Conservation (phyloP, 2,329 filamentous ascomycete genomes). For the Periconia digitata region DNA sequence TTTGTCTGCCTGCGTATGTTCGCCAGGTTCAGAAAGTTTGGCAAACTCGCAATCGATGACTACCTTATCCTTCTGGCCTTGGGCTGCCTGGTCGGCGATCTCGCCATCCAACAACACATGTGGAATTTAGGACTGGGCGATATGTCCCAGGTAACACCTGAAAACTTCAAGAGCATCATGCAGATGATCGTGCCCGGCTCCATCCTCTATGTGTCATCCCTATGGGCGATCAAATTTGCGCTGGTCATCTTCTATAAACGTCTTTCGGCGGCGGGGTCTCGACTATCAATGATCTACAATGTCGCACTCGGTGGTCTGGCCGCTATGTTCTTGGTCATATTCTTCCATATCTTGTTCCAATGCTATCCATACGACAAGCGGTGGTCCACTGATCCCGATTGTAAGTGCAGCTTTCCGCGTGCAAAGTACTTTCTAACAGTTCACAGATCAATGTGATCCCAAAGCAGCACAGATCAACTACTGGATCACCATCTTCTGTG, state of each 20-base stretch:
- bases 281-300: slow-evolving; percentile 43
- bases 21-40: slow-evolving; percentile 30
- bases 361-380: slow-evolving; percentile 40
- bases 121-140: slow-evolving; percentile 33
- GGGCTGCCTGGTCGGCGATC: slow-evolving; percentile 34
- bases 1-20: slow-evolving; percentile 33
- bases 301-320: slow-evolving; percentile 34
- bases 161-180: slow-evolving; percentile 24
- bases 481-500: slow-evolving; percentile 25
- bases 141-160: slow-evolving; percentile 16
- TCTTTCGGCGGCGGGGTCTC: slow-evolving; percentile 41
- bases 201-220: slow-evolving; percentile 44
- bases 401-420: slow-evolving; percentile 8
- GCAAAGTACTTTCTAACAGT: slow-evolving; percentile 6
- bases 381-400: slow-evolving; percentile 23
- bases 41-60: slow-evolving; percentile 32
- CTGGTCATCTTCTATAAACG: slow-evolving; percentile 48
- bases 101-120: slow-evolving; percentile 39
- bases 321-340: slow-evolving; percentile 36
- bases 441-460: slow-evolving; percentile 21
- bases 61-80: slow-evolving; percentile 32
- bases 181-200: slow-evolving; percentile 47
- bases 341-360: slow-evolving; percentile 46
- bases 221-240: slow-evolving; percentile 48
- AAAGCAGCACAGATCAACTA: slow-evolving; percentile 21